Evolutionary conservation across 331 rosid species (phyloP).

Genomic region (Quercus phellos): DNA sequence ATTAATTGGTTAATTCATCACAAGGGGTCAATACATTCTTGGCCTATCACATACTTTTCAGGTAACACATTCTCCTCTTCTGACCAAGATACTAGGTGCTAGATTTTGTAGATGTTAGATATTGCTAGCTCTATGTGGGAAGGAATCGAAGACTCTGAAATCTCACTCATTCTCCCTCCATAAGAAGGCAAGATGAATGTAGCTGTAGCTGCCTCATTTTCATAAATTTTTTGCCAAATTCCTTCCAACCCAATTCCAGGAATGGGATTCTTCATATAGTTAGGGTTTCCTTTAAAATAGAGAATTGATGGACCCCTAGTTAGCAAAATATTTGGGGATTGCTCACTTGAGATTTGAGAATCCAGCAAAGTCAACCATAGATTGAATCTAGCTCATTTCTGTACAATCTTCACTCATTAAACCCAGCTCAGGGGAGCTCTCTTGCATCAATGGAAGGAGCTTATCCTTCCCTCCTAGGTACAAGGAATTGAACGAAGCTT

Average conservation of each 20-base stretch:
- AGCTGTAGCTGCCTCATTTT: constrained; percentile 3
- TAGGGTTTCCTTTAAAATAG: constrained; percentile 34
- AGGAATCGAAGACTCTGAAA: constrained; percentile 35
- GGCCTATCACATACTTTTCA: constrained; percentile 10
- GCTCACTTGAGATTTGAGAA: background rate
- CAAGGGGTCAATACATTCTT: too few relatives aligned
- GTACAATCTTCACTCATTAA: constrained; percentile 6
- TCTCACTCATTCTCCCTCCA: constrained; percentile 42
- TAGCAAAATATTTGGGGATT: constrained; percentile 24
- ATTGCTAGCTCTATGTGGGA: constrained; percentile 37
- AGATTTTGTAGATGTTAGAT: constrained; percentile 25
- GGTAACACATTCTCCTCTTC: constrained; percentile 22
- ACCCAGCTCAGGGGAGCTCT: constrained; percentile 31
- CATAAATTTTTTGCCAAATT: constrained; percentile 30
- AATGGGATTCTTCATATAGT: constrained; percentile 39
- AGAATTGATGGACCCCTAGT: constrained; percentile 4
- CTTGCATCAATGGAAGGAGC: background rate
- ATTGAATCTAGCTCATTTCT: background rate
- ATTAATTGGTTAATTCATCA: too few relatives aligned
- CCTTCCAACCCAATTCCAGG: constrained; percentile 34
- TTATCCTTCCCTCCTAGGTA: background rate
- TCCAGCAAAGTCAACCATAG: constrained; percentile 16
- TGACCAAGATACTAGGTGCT: constrained; percentile 24
- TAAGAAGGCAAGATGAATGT: constrained; percentile 27
- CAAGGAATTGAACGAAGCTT: background rate